Conservation (phyloP, 768 basidiomycete species). For the Suillus clintonianus region DNA sequence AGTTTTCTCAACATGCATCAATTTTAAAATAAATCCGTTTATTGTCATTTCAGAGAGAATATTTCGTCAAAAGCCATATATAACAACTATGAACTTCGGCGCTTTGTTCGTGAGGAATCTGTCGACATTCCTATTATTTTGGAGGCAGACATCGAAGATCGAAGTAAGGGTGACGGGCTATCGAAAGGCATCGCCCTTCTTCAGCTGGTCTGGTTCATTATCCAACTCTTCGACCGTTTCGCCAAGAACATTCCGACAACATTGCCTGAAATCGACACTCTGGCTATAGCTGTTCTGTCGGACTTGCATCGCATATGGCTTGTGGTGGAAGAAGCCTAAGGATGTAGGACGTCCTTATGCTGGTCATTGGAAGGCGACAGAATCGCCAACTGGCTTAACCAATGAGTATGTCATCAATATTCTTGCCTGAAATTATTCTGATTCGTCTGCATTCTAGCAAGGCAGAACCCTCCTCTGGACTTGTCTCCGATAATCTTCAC, state of each 20-base stretch:
- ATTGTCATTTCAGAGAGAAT: no score
- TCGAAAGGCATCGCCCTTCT: constrained; percentile 35
- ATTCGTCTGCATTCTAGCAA: neutral
- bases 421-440: neutral
- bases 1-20: no score
- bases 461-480: neutral
- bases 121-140: constrained; percentile 6
- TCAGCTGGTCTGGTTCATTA: constrained; percentile 39
- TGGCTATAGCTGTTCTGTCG: constrained; percentile 34
- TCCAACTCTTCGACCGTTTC: constrained; percentile 29
- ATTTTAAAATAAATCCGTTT: no score
- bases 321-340: constrained; percentile 48
- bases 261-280: constrained; percentile 38
- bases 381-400: neutral
- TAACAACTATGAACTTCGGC: constrained; percentile 1
- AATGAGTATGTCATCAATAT: neutral
- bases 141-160: constrained; percentile 20
- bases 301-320: constrained; percentile 32
- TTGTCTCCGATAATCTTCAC: neutral
- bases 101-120: neutral
- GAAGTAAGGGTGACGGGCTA: constrained; percentile 35
- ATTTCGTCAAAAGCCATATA: no score
- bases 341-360: no score
- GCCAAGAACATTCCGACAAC: constrained; percentile 28
- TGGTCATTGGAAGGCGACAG: neutral